Percentiles rank a stretch among this genome's conserved stretches.
These are phyloP conservation scores for Amyloporia xantha DNA, from an alignment of 768 basidiomycete genomes.

Conservation along the genomic window DNA sequence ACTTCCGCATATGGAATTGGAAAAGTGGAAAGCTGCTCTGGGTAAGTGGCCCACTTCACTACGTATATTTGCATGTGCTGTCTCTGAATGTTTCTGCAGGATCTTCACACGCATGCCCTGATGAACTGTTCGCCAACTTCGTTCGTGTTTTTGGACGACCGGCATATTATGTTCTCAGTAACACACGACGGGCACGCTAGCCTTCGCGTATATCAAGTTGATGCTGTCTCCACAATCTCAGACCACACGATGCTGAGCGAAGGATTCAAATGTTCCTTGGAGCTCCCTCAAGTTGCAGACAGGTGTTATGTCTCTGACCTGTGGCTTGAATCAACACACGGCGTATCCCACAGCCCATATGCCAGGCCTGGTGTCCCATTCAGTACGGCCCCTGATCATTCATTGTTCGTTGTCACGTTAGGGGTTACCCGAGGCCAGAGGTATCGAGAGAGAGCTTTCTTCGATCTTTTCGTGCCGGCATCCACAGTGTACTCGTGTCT, in stretches of 20 bases:
- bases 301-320: background rate
- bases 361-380: background rate
- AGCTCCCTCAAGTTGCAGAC: background rate
- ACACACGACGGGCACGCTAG: background rate
- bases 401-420: background rate
- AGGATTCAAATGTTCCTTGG: background rate
- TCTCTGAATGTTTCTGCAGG: background rate
- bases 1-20: background rate
- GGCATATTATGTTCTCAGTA: background rate
- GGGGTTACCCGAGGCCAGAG: background rate
- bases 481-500: background rate
- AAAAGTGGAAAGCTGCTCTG: background rate
- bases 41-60: background rate
- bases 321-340: background rate
- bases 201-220: background rate
- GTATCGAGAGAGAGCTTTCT: background rate
- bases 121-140: background rate
- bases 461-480: background rate
- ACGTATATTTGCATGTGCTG: background rate
- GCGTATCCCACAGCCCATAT: background rate
- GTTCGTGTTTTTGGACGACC: background rate
- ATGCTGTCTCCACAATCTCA: background rate
- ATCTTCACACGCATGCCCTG: background rate
- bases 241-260: background rate
- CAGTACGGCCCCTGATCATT: background rate